phyloP scores from a whole-genome alignment of 2,329 filamentous ascomycete species.

The Parascedosporium putredinis region DNA sequence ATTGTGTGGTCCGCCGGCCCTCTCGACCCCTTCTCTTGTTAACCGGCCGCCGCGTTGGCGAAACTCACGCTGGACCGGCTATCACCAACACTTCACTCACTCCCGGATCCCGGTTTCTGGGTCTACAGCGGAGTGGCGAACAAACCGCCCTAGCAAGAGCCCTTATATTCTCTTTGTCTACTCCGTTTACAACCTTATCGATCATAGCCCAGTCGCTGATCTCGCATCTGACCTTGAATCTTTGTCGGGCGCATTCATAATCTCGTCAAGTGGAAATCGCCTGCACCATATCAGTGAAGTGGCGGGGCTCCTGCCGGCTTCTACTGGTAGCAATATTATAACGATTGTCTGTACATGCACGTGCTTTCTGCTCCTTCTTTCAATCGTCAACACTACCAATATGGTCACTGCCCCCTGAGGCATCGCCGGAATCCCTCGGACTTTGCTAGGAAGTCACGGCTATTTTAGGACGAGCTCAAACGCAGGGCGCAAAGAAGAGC shows the following conservation, averaged over 20 bases:
- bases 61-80: slow-evolving; percentile 18
- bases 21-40: not conserved
- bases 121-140: slow-evolving; percentile 95
- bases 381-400: not conserved
- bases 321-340: not conserved
- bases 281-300: not conserved
- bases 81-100: slow-evolving; percentile 39
- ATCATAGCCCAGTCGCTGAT: no score
- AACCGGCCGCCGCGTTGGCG: slow-evolving; percentile 25
- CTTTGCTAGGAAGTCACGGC: not conserved
- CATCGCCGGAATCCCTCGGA: not conserved
- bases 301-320: slow-evolving; percentile 5
- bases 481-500: no score
- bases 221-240: not conserved
- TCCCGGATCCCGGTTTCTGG: slow-evolving; percentile 85
- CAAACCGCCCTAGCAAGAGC: slow-evolving; percentile 82
- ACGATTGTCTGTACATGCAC: not conserved
- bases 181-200: not conserved
- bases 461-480: no score
- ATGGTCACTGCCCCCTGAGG: slow-evolving; percentile 7
- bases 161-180: not conserved
- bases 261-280: not conserved
- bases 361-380: not conserved
- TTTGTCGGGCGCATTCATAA: not conserved
- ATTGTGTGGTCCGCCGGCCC: no score